A percentile compares a stretch with the other conserved stretches of the same genome.
These are phyloP conservation scores for Fragaria vesca DNA, from an alignment of 306 rosid species.

Conservation along the genomic window DNA sequence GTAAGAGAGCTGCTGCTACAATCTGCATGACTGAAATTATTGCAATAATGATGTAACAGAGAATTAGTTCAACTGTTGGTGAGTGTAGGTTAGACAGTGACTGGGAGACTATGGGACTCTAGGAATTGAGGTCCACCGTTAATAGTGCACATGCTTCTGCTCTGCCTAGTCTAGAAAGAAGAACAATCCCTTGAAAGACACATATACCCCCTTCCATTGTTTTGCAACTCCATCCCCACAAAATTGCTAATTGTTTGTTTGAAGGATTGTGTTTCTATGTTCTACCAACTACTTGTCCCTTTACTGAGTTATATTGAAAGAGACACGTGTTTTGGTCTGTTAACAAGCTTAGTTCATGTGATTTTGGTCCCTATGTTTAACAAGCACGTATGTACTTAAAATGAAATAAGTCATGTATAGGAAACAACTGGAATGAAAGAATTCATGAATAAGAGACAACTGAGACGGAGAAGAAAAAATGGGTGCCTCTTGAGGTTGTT, in stretches of 20 bases:
- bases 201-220: conserved; percentile 12
- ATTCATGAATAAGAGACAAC: too few relatives aligned
- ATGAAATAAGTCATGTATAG: too few relatives aligned
- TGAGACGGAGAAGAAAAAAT: too few relatives aligned
- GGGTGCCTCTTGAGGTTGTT: too few relatives aligned
- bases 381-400: too few relatives aligned
- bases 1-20: background rate
- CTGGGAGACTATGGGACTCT: conserved; percentile 7
- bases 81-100: conserved; percentile 43
- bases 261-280: background rate
- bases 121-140: conserved; percentile 53
- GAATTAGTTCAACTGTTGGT: conserved; percentile 41
- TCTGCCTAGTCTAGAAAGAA: conserved; percentile 32
- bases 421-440: too few relatives aligned
- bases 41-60: conserved; percentile 20
- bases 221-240: background rate
- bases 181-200: conserved; percentile 8
- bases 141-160: conserved; percentile 57
- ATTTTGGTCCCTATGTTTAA: background rate
- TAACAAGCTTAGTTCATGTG: background rate
- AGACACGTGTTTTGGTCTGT: background rate
- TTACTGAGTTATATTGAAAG: background rate
- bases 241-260: background rate
- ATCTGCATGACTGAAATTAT: background rate
- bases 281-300: background rate